Conservation (phyloP, 257 asterid species). For the Jasminum sambac region DNA sequence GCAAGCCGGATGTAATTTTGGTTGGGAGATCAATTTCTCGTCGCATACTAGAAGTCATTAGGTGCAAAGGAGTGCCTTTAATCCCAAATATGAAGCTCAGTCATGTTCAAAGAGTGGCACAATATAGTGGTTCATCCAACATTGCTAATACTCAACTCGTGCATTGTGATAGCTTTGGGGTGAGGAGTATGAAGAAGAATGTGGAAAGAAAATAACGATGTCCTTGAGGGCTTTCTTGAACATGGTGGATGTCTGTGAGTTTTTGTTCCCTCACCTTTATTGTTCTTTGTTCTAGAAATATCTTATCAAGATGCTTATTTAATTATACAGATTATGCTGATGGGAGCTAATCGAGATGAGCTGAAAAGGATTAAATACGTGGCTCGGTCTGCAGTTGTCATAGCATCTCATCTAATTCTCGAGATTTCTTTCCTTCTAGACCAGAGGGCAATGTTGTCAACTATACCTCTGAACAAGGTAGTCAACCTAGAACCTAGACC, state of each 20-base stretch:
- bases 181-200: slow-evolving; percentile 82
- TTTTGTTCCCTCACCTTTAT: slow-evolving; percentile 21
- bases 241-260: slow-evolving; percentile 88
- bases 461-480: slow-evolving; percentile 51
- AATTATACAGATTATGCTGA: slow-evolving; percentile 73
- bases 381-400: slow-evolving; percentile 85
- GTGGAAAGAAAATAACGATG: no score
- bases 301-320: not conserved
- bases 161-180: slow-evolving; percentile 72
- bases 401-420: slow-evolving; percentile 95
- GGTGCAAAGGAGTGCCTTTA: slow-evolving; percentile 76
- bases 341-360: slow-evolving; percentile 80
- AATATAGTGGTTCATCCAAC: slow-evolving; percentile 72
- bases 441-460: slow-evolving; percentile 85
- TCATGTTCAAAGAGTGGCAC: slow-evolving; percentile 89
- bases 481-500: no score
- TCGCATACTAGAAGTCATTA: slow-evolving; percentile 80
- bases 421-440: slow-evolving; percentile 87
- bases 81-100: slow-evolving; percentile 91
- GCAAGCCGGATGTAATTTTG: slow-evolving; percentile 79
- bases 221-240: slow-evolving; percentile 87
- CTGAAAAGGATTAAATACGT: slow-evolving; percentile 83
- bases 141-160: slow-evolving; percentile 57
- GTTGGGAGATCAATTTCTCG: slow-evolving; percentile 95
- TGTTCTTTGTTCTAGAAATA: slow-evolving; percentile 6